Evolutionary conservation across 2,329 filamentous ascomycete species (phyloP), one percentile per base, ranked within the genome.

Genomic region (Aspergillus puulaauensis): DNA sequence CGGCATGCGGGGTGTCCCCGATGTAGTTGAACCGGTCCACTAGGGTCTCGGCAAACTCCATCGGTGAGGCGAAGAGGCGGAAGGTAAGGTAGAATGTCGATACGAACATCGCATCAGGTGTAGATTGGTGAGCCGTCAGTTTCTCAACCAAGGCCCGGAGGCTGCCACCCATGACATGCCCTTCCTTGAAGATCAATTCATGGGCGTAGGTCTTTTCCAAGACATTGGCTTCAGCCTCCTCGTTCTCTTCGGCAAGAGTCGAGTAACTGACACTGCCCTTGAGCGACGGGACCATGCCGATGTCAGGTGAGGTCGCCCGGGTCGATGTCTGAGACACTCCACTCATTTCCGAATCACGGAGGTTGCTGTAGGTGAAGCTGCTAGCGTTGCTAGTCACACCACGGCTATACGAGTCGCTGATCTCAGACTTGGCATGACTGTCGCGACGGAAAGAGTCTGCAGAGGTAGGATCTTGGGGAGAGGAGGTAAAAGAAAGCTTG

Each of bases 1-100:
- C 87, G 61, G 93, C 84, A 58, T 87, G 83, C 21, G 87, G 85
- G 48, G 88, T 90, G 59, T 95, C 89, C 12, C 86, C 89, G 39
- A 96, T 89, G 66, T 97, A 96, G 58, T 97, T 90, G 73, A 96
- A 99, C 31, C 96, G 88, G 57, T 95, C 89, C 53, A 96, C 89
- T n/a, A 99, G 82, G 4, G 88, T 85, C 70, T 91, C 85, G 0
- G 93, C 90, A 61, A 99, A 85, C 60, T 90, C 86, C 6, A 83
- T 72, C 0, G 95, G 92, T 0, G 89, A 90, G 61, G 91, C 92
- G 71, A 99, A 99, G 11, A 96, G 85, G 52, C 95, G 86, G 78
- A 99, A 99, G 0, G 95, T 99, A 27, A 98, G 86, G 71, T 96
- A 98, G 71, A 99, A 98, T 0, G 95, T 91, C 3, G 91, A 93